Evolutionary conservation across 805 yeast species (phyloP), one percentile per base, ranked within the genome.

Genomic region (Kodamaea sagamina): DNA sequence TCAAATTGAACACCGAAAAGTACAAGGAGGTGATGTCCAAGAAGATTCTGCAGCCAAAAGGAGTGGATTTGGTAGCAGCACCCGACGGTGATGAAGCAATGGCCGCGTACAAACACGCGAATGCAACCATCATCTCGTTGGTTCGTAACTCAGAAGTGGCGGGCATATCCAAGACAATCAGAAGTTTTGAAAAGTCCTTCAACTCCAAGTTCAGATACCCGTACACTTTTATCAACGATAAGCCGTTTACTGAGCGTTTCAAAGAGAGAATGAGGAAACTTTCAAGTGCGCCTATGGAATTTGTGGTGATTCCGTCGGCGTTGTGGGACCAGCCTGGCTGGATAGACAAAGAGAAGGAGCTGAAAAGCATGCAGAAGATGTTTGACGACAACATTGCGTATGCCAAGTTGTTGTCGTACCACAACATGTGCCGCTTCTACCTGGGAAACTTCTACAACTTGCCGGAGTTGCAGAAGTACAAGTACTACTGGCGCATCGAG

Each of bases 341-440:
- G 54, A 79, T 86, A 13, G 85, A 85, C 58, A 48, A 51, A 3
- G 66, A 61, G 3, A 63, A 59, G 36, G 76, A 75, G 45, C 51
- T 51, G 8, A 57, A 62, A 41, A 77, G 73, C 2, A 71, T 76
- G 57, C 57, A 68, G 17, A 45, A 58, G 9, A 44, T 80, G 53
- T 58, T 52, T 3, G 59, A 63, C 3, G 67, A 75, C 36, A 68
- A 73, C 15, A 72, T 82, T 11, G 84, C 81, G 4, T 84, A 85
- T 57, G 87, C 89, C 2, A 68, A 68, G 15, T 69, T 66, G 61
- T 61, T 58, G 15, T 82, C 89, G 0, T 87, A 87, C 54, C 95
- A 86, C 55, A 83, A 85, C 55, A 87, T 87, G 95, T 87, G 95
- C 59, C 74, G 95, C 18, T 87, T 82, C 62, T 85, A 86, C 59